These are phyloP conservation scores for Ceratobasidium sp. DNA, from an alignment of 1,284 basidiomycete species.

Conservation along the genomic window DNA sequence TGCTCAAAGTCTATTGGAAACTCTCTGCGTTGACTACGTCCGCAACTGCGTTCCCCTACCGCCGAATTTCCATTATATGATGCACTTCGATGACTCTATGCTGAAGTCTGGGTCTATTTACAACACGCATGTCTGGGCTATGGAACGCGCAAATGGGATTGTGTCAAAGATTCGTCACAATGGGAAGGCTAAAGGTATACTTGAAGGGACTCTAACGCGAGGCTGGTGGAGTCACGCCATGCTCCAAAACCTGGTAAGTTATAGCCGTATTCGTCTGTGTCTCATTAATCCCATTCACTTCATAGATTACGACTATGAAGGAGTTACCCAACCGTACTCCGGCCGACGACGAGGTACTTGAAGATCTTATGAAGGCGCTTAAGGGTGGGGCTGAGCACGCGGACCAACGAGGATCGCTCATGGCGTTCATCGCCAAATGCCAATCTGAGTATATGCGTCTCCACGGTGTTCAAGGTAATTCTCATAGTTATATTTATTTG, in stretches of 20 bases:
- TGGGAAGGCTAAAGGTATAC: not conserved
- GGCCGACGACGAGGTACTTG: not conserved
- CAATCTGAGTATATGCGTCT: not conserved
- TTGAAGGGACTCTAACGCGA: conserved; percentile 17
- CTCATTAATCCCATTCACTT: too few relatives aligned
- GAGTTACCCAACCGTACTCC: not conserved
- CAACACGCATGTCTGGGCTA: conserved; percentile 20
- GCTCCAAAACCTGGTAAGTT: conserved; percentile 11
- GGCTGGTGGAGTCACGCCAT: conserved; percentile 17
- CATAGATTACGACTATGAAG: not conserved
- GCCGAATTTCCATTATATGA: conserved; percentile 27
- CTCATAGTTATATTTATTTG: too few relatives aligned
- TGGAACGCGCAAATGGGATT: conserved; percentile 22
- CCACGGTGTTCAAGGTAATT: conserved; percentile 10
- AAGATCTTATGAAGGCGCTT: not conserved
- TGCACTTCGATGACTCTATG: conserved; percentile 24
- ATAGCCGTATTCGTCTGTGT: too few relatives aligned
- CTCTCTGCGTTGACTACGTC: not conserved
- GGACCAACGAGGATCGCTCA: not conserved
- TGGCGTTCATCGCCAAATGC: conserved; percentile 13
- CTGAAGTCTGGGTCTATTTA: conserved; percentile 1
- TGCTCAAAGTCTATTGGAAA: not conserved
- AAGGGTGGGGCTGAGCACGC: conserved; percentile 4
- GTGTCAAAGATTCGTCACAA: conserved; percentile 10
- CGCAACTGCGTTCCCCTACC: not conserved